Base-by-base conservation (phyloP, 768 basidiomycete species). In the Tricholoma hemisulphureum region DNA sequence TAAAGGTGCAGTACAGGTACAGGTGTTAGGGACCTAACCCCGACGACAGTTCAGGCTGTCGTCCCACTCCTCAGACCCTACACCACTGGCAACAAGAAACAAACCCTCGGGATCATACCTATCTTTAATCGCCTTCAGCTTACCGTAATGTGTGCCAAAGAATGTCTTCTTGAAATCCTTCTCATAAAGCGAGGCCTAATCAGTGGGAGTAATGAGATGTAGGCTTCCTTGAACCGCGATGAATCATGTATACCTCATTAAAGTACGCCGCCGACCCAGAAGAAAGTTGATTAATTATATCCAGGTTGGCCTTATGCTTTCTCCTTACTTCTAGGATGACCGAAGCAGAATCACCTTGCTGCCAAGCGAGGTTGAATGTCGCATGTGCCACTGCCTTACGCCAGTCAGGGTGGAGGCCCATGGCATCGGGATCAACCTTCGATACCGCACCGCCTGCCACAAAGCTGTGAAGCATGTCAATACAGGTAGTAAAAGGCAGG, bases 51-150 rank as follows among this genome's bases (percentile, higher is more conserved):
- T 63, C 34, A 72, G 59, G 14, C 46, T 58, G 41, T 46, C 55
- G 60, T 80, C 79, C 80, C 81, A 83, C 1, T 79, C 72, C 18
- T 83, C 80, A 3, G 79, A 79, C 0, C 80, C 81, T 1, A 84
- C 79, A 1, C 82, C 83, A 20, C 71, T 66, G 0, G 65, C 57
- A 16, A 83, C 78, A 5, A 83, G 65, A 62, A 83, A 84, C 10
- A 83, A 54, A 23, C 63, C 70, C 10, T 67, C 55, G 0, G 80
- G 76, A 63, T 85, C 83, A 52, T 81, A 79, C 58, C 65, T 71
- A 5, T 51, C 31, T 63, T 83, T 83, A 65, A 84, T 78, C 1
- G 55, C 59, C 60, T 72, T 73, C 28, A 82, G 63, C 23, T 55
- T 67, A 3, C 61, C 14, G 48, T 80, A 80, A 58, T 83, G 78